phyloP scores from a whole-genome alignment of 495 filamentous ascomycete species.

The Penicillium antarcticum region DNA sequence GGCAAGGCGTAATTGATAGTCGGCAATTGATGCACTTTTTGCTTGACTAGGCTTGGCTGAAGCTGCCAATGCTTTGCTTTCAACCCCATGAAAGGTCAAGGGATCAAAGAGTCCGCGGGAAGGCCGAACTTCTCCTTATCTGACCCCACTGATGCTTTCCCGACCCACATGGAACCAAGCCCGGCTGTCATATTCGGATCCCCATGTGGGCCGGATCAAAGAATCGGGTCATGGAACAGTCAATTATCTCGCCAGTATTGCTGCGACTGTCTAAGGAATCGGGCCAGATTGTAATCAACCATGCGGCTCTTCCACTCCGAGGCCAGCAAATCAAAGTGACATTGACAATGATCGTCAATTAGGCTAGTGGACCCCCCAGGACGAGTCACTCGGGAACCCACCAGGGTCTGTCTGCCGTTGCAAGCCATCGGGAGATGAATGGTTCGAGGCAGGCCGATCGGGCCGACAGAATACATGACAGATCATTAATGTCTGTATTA shows the following conservation, averaged over 20 bases:
- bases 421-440: not conserved
- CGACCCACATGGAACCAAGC: conserved; percentile 2
- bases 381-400: not conserved
- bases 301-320: not conserved
- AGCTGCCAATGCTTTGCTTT: not conserved
- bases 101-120: not conserved
- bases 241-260: not conserved
- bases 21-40: conserved; percentile 2
- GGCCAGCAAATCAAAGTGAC: not conserved
- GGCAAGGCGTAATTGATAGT: not conserved
- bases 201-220: not conserved
- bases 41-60: not conserved
- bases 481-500: not conserved
- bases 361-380: not conserved
- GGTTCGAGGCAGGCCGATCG: conserved; percentile 3
- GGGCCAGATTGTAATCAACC: not conserved
- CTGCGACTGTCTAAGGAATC: not conserved
- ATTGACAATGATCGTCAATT: not conserved
- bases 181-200: conserved; percentile 7
- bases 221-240: not conserved
- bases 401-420: not conserved
- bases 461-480: conserved; percentile 9
- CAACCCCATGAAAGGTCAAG: not conserved
- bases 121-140: conserved; percentile 3
- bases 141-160: not conserved